Evolutionary conservation across 306 rosid species (phyloP).

Genomic region (Phaseolus lunatus): DNA sequence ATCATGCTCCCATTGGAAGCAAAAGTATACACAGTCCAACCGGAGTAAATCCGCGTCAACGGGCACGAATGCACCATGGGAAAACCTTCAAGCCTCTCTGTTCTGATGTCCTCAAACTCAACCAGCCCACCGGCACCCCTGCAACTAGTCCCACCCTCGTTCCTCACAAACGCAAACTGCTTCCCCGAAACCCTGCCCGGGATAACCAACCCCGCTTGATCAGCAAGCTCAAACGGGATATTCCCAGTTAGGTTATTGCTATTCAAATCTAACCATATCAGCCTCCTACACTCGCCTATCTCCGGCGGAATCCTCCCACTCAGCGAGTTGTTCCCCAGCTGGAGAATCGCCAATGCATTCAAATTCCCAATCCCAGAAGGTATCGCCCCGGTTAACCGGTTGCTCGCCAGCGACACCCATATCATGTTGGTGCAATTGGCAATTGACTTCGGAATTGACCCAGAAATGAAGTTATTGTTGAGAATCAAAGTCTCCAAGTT

Average conservation of each 20-base stretch:
- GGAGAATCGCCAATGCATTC: constrained; percentile 64
- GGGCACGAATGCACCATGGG: constrained; percentile 76
- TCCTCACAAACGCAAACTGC: constrained; percentile 79
- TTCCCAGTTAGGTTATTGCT: constrained; percentile 65
- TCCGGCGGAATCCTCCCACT: constrained; percentile 72
- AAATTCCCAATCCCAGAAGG: constrained; percentile 71
- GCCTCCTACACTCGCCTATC: constrained; percentile 66
- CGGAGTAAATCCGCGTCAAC: constrained; percentile 74
- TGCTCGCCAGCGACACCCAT: constrained; percentile 71
- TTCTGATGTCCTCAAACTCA: constrained; percentile 69
- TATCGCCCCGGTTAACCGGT: constrained; percentile 61
- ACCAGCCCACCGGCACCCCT: constrained; percentile 85
- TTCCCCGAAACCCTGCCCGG: constrained; percentile 77
- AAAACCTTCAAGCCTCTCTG: constrained; percentile 59
- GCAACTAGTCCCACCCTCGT: constrained; percentile 80
- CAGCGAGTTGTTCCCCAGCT: constrained; percentile 74
- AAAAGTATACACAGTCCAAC: constrained; percentile 67
- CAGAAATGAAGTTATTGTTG: constrained; percentile 65
- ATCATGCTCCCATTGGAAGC: constrained; percentile 65
- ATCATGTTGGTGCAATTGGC: constrained; percentile 70
- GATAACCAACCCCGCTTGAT: constrained; percentile 65
- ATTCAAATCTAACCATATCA: constrained; percentile 78
- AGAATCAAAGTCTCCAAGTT: constrained; percentile 66
- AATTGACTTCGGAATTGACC: constrained; percentile 68
- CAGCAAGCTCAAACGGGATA: constrained; percentile 64